Conservation (phyloP, 148 eudicot genomes). For the Vaccinium corymbosum region DNA sequence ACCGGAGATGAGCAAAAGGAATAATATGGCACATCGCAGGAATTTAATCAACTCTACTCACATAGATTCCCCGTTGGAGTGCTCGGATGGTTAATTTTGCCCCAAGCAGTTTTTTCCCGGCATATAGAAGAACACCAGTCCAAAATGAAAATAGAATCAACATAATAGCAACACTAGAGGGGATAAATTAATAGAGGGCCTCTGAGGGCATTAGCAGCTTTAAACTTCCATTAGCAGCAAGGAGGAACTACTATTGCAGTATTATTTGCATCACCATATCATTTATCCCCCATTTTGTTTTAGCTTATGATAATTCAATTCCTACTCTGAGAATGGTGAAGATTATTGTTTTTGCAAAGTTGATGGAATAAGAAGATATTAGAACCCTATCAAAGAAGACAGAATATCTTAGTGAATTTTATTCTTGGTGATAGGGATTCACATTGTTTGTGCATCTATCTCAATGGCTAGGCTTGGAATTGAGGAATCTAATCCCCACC, state of each 20-base stretch:
- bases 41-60: neutral
- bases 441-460: slow-evolving; percentile 30
- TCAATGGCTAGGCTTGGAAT: slow-evolving; percentile 18
- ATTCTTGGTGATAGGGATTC: slow-evolving; percentile 16
- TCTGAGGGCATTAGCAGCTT: neutral
- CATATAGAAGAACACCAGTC: neutral
- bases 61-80: neutral
- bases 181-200: neutral
- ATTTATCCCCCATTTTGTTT: neutral
- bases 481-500: slow-evolving; percentile 37
- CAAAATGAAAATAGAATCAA: neutral
- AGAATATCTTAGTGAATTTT: slow-evolving; percentile 25
- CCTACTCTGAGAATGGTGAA: neutral
- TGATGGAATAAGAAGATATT: slow-evolving; percentile 6
- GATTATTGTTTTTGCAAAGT: slow-evolving; percentile 12
- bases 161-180: neutral
- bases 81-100: neutral
- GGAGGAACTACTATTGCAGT: neutral
- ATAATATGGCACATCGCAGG: slow-evolving; percentile 2
- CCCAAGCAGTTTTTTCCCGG: neutral
- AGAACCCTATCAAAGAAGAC: neutral
- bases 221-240: neutral
- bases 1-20: neutral
- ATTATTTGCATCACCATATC: neutral
- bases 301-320: neutral